phyloP scores from a whole-genome alignment of 805 yeast genomes.

The Cyberlindnera mississippiensis region DNA sequence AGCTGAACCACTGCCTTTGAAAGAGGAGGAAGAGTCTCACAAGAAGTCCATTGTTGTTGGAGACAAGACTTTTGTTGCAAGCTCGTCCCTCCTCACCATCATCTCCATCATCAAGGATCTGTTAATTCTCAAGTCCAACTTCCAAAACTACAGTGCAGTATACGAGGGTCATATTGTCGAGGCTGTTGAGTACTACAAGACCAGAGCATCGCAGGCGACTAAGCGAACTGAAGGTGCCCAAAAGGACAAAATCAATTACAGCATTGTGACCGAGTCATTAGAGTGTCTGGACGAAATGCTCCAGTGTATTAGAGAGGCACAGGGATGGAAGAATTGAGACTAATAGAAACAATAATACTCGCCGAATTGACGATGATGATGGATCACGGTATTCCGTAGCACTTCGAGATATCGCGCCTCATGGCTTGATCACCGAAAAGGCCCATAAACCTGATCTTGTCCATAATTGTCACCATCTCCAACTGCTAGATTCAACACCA shows the following conservation, averaged over 20 bases:
- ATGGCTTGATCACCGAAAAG: no score
- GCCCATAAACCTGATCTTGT: no score
- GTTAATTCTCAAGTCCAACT: constrained; percentile 50
- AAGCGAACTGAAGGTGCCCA: constrained; percentile 21
- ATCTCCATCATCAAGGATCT: constrained; percentile 46
- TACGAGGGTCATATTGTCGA: constrained; percentile 44
- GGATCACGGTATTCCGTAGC: no score
- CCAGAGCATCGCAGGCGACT: constrained; percentile 34
- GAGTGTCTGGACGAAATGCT: constrained; percentile 38
- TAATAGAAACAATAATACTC: no score
- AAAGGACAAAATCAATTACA: constrained; percentile 31
- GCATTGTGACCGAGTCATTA: constrained; percentile 39
- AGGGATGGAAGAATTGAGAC: constrained; percentile 5
- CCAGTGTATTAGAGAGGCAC: constrained; percentile 16
- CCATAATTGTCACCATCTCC: no score
- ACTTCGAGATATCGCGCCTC: no score
- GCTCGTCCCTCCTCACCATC: constrained; percentile 42
- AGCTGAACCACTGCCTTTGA: background rate
- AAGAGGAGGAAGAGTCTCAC: constrained; percentile 27
- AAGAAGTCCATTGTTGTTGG: constrained; percentile 44
- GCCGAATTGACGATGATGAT: no score
- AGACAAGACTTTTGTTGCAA: constrained; percentile 54
- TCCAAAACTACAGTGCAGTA: constrained; percentile 40
- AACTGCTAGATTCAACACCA: background rate
- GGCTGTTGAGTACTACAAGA: constrained; percentile 47